Conservation (phyloP, 1,139 yeast species). For the Pichia sp. region DNA sequence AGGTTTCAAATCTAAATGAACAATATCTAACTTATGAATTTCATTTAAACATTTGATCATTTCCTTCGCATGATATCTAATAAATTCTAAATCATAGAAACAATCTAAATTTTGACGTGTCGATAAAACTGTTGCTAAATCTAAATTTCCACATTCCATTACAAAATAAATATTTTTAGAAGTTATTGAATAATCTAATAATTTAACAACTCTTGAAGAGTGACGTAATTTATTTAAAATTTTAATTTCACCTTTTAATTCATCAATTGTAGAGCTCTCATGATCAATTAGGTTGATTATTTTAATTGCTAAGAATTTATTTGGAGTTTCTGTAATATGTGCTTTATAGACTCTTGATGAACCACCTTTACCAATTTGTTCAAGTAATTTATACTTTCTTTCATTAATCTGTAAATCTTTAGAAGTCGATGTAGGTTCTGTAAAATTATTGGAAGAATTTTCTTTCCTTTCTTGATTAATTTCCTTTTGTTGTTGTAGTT, state of each 20-base stretch:
- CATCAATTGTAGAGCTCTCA: slow-evolving; percentile 64
- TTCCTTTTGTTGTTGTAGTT: slow-evolving; percentile 8
- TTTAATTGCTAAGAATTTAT: slow-evolving; percentile 69
- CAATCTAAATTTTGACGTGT: slow-evolving; percentile 35
- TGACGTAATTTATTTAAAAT: slow-evolving; percentile 53
- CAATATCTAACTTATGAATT: slow-evolving; percentile 82
- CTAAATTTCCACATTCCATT: slow-evolving; percentile 96
- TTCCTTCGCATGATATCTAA: slow-evolving; percentile 74
- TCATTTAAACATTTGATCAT: slow-evolving; percentile 77
- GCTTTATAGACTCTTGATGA: slow-evolving; percentile 88
- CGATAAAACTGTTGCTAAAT: slow-evolving; percentile 74
- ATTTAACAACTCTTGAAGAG: slow-evolving; percentile 67
- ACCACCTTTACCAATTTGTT: slow-evolving; percentile 85
- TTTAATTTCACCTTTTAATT: slow-evolving; percentile 87
- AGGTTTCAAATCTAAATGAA: slow-evolving; percentile 92
- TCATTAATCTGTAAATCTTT: slow-evolving; percentile 41
- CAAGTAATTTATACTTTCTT: slow-evolving; percentile 63
- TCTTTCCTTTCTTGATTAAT: slow-evolving; percentile 5
- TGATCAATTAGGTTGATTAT: slow-evolving; percentile 75
- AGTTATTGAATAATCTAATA: slow-evolving; percentile 66
- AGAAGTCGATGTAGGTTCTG: neutral
- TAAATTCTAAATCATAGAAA: slow-evolving; percentile 64
- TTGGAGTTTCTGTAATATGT: slow-evolving; percentile 35
- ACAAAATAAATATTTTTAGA: slow-evolving; percentile 62
- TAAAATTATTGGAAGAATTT: neutral